These are phyloP conservation scores for Fragaria vesca DNA, from an alignment of 306 rosid genomes.

Conservation along the genomic window DNA sequence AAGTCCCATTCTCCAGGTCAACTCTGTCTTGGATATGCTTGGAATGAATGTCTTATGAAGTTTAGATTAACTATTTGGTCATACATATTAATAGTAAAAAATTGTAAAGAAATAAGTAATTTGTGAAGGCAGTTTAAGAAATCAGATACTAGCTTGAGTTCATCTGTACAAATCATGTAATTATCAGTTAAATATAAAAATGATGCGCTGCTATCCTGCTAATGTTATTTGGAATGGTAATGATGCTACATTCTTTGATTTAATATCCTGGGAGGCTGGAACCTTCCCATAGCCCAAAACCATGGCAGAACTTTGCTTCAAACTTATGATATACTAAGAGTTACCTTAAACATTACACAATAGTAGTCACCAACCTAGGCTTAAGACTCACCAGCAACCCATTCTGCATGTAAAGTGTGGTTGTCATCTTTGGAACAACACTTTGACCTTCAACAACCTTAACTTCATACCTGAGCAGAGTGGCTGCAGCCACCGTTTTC, in stretches of 20 bases:
- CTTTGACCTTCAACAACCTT: slow-evolving; percentile 33
- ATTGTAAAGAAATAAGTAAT: neutral
- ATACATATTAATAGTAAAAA: neutral
- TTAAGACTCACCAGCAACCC: slow-evolving; percentile 37
- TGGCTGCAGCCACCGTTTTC: slow-evolving; percentile 46
- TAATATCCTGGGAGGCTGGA: neutral
- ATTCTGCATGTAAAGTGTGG: slow-evolving; percentile 45
- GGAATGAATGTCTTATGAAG: slow-evolving; percentile 13
- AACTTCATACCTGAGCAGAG: slow-evolving; percentile 36
- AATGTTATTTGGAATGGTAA: neutral
- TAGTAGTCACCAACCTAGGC: slow-evolving; percentile 27
- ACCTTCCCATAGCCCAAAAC: neutral
- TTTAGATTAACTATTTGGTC: neutral
- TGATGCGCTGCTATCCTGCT: neutral
- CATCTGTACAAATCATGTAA: neutral
- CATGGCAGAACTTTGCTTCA: neutral
- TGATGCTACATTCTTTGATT: neutral
- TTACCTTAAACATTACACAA: neutral
- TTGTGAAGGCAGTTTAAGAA: neutral
- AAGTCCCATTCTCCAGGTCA: slow-evolving; percentile 13
- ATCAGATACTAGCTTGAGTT: neutral
- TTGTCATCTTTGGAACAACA: slow-evolving; percentile 36
- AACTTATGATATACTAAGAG: neutral
- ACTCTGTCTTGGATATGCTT: slow-evolving; percentile 21
- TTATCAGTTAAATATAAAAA: neutral